These are phyloP conservation scores for Colletotrichum camelliae DNA, from an alignment of 2,329 filamentous ascomycete species.

Conservation along the genomic window DNA sequence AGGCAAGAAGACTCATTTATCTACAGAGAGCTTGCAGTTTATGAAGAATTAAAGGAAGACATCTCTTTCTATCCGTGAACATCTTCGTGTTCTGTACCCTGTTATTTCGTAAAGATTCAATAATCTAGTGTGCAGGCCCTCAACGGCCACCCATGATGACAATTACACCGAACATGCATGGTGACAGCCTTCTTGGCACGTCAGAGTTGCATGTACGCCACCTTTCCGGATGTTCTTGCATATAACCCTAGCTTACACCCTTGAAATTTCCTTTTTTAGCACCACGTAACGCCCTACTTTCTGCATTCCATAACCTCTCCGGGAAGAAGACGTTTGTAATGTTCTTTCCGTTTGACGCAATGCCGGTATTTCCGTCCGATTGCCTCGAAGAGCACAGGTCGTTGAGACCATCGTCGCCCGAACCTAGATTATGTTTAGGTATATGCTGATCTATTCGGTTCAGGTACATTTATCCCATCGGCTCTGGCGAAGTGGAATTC, in stretches of 20 bases:
- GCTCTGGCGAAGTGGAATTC: background rate
- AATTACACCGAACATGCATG: background rate
- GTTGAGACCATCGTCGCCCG: background rate
- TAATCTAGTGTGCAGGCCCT: background rate
- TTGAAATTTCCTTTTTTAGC: background rate
- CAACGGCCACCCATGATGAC: background rate
- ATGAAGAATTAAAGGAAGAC: background rate
- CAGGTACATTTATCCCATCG: background rate
- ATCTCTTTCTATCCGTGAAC: background rate
- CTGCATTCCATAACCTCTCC: background rate
- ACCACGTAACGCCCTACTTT: background rate
- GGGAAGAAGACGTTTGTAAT: background rate
- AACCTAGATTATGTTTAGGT: background rate
- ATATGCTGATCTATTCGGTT: background rate
- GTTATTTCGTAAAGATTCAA: background rate
- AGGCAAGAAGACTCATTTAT: background rate
- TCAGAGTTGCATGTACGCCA: background rate
- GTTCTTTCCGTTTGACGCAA: background rate
- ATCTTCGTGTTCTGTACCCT: background rate
- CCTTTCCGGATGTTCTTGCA: background rate
- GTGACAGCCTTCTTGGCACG: background rate
- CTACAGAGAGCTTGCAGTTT: background rate
- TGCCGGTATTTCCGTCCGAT: background rate
- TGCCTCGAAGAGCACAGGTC: background rate
- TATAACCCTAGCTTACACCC: background rate